Percentiles rank a stretch among this genome's conserved stretches.
Evolutionary conservation across 164 flowering plant genomes (phyloP).

Genomic region (Tinospora cordifolia): DNA sequence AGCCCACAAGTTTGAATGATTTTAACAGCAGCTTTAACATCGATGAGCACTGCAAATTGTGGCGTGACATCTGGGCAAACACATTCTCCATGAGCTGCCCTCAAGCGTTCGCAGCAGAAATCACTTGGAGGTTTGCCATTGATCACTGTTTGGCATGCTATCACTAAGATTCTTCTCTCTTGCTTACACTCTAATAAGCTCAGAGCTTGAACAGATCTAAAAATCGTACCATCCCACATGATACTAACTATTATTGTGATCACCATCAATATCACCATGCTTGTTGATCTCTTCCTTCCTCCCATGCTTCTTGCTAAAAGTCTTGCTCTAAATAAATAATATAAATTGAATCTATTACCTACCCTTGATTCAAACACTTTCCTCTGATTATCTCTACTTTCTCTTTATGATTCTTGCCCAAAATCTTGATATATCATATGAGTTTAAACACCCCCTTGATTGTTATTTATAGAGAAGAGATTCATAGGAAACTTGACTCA

Average conservation of each 20-base stretch:
- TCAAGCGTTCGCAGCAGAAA: constrained; percentile 22
- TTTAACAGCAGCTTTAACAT: constrained; percentile 16
- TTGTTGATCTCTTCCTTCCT: neutral
- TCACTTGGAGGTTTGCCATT: constrained; percentile 18
- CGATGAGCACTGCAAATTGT: constrained; percentile 22
- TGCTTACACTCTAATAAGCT: constrained; percentile 17
- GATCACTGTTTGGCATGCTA: constrained; percentile 17
- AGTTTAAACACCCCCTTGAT: too few species aligned
- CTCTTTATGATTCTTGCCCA: too few species aligned
- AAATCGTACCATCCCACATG: neutral
- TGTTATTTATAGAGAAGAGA: too few species aligned
- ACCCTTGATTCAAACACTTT: too few species aligned
- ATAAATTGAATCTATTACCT: too few species aligned
- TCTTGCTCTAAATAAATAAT: neutral
- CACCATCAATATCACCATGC: constrained; percentile 6
- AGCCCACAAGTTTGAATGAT: constrained; percentile 30
- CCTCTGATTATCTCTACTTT: too few species aligned
- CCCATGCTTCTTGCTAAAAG: neutral
- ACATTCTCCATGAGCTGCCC: constrained; percentile 25
- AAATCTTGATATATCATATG: too few species aligned
- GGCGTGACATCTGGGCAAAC: constrained; percentile 27
- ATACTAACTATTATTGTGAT: neutral
- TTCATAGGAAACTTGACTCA: too few species aligned
- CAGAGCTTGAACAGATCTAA: neutral
- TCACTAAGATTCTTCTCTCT: constrained; percentile 16